Evolutionary conservation across 441 rosid genomes (phyloP).

Genomic region (Brassica balearica): DNA sequence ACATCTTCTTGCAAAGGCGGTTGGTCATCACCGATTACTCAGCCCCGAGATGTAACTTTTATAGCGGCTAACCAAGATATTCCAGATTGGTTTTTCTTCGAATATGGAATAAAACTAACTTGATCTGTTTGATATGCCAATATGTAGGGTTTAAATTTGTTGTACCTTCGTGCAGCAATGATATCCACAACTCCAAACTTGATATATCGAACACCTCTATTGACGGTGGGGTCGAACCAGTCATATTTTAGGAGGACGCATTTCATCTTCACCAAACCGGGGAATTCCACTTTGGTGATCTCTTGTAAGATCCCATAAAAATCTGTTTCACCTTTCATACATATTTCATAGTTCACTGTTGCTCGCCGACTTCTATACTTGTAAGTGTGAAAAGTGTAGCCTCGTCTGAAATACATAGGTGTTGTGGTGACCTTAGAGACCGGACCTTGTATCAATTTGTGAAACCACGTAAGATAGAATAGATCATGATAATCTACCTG

Average conservation of each 20-base stretch:
- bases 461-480: not conserved
- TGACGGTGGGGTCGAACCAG: not conserved
- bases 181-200: not conserved
- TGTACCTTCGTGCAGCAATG: not conserved
- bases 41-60: too few relatives aligned
- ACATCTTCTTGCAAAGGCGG: too few relatives aligned
- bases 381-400: not conserved
- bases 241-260: not conserved
- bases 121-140: too few relatives aligned
- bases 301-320: not conserved
- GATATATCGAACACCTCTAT: not conserved
- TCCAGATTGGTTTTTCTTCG: too few relatives aligned
- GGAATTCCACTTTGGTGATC: not conserved
- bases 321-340: not conserved
- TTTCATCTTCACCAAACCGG: not conserved
- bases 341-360: not conserved
- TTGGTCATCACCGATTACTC: too few relatives aligned
- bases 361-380: not conserved
- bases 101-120: too few relatives aligned
- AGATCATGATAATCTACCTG: not conserved
- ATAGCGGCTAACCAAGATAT: too few relatives aligned
- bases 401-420: not conserved
- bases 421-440: not conserved
- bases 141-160: not conserved
- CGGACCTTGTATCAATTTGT: not conserved